These are phyloP conservation scores for Saccharomycopsis hybrid DNA, from an alignment of 1,139 yeast species.

Conservation along the genomic window DNA sequence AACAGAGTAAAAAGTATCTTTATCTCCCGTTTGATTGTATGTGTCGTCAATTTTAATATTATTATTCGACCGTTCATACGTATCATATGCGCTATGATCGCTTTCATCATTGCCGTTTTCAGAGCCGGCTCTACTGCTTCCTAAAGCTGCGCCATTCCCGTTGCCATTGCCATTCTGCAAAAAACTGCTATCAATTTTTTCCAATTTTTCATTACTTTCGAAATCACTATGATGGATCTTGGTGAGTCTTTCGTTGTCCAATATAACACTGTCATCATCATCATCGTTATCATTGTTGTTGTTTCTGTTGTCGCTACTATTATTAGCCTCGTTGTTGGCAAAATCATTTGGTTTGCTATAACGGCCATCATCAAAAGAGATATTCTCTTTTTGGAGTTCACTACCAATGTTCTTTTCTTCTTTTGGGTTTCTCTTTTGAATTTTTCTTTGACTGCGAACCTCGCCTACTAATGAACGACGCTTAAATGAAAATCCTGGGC, in stretches of 20 bases:
- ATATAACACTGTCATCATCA: constrained; percentile 13
- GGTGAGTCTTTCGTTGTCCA: constrained; percentile 12
- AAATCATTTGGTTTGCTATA: too few species aligned
- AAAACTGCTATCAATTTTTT: neutral
- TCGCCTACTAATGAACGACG: constrained; percentile 21
- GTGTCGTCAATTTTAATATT: neutral
- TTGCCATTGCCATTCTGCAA: neutral
- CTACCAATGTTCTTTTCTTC: constrained; percentile 5
- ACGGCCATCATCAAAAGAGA: too few species aligned
- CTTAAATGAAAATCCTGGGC: constrained; percentile 21
- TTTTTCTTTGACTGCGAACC: constrained; percentile 10
- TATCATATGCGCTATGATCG: neutral
- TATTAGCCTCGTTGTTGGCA: neutral
- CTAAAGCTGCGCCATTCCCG: neutral
- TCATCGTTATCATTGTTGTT: constrained; percentile 1
- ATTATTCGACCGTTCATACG: neutral
- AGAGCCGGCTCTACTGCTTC: neutral
- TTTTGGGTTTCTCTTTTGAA: constrained; percentile 5
- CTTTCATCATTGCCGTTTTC: neutral
- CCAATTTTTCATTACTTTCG: neutral
- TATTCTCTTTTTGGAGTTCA: too few species aligned
- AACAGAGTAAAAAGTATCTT: constrained; percentile 11
- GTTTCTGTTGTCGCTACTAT: neutral
- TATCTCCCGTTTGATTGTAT: neutral
- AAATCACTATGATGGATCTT: constrained; percentile 6